Evolutionary conservation across 305 asterid genomes (phyloP), one percentile per base, ranked within the genome.

Genomic region (Fraxinus greggii): DNA sequence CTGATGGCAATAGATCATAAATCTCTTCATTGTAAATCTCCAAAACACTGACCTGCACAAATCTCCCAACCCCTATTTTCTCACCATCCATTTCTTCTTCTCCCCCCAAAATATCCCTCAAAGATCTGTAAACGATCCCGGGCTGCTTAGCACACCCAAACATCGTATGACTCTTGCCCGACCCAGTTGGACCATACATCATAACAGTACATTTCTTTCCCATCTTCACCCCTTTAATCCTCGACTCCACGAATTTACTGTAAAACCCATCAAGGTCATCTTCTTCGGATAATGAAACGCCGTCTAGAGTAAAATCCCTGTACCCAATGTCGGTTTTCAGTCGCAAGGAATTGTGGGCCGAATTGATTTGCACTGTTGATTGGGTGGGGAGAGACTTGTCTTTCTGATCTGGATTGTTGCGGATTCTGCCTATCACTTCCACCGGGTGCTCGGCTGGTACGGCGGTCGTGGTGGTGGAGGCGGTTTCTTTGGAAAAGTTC

Each of bases 111-210:
- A 94, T 95, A 72, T 91, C 97, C 83, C 88, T 94, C 89, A 95
- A 80, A 0, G 99, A 89, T 74, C 84, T 91, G 21, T 95, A 95
- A 40, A 95, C 99, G 21, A 95, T 92, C 36, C 99, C 99, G 0
- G 93, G 96, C 81, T 89, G 92, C 65, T 88, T 92, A 29, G 81
- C 56, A 80, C 94, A 88, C 35, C 99, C 99, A 70, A 95, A 95
- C 99, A 95, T 95, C 0, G 98, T 95, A 75, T 95, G 97, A 70
- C 97, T 92, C 89, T 95, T 95, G 4, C 99, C 99, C 3, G 99
- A 90, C 13, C 99, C 99, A 7, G 99, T 94, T 4, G 99, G 99
- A 0, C 99, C 99, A 63, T 95, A 95, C 99, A 94, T 94, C 99
- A 95, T 94, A 0, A 95, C 86, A 0, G 99, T 94, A 19, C 99